Conservation (phyloP, 202 grass and related monocot species). For the Cymbopogon flexuosus region DNA sequence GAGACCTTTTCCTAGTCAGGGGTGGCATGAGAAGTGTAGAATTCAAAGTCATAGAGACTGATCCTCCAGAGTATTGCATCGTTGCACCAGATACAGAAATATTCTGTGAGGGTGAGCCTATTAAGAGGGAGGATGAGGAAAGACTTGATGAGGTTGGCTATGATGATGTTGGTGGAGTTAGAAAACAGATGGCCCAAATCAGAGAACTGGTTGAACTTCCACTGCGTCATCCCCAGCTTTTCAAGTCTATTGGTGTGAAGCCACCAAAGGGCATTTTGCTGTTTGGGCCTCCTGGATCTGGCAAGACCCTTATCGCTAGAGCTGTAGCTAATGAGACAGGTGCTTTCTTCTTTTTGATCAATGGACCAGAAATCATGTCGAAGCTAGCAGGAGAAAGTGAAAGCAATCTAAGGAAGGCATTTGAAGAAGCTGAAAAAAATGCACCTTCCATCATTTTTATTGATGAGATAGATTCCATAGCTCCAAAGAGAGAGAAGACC, state of each 20-base stretch:
- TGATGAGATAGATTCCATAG: slow-evolving; percentile 87
- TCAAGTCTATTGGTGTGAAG: slow-evolving; percentile 93
- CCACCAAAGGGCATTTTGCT: slow-evolving; percentile 89
- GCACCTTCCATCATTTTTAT: slow-evolving; percentile 95
- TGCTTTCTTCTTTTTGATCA: slow-evolving; percentile 90
- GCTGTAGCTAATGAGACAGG: slow-evolving; percentile 96
- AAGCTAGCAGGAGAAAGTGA: slow-evolving; percentile 82
- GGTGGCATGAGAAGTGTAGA: slow-evolving; percentile 90
- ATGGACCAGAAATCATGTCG: slow-evolving; percentile 94
- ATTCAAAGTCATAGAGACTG: slow-evolving; percentile 89
- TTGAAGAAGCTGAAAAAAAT: slow-evolving; percentile 93
- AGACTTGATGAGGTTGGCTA: slow-evolving; percentile 84
- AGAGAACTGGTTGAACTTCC: slow-evolving; percentile 88
- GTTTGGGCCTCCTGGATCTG: slow-evolving; percentile 77
- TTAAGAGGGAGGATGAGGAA: slow-evolving; percentile 94
- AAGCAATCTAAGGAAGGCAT: slow-evolving; percentile 86
- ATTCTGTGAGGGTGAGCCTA: slow-evolving; percentile 85
- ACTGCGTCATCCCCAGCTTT: slow-evolving; percentile 77
- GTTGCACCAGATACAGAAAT: slow-evolving; percentile 90
- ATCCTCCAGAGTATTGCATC: slow-evolving; percentile 77
- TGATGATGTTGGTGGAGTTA: slow-evolving; percentile 92
- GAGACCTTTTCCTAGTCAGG: slow-evolving; percentile 76
- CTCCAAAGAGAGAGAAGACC: slow-evolving; percentile 91
- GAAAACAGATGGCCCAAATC: slow-evolving; percentile 95
- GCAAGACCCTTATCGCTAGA: slow-evolving; percentile 88